These are phyloP conservation scores for Populus deltoides DNA, from an alignment of 345 rosid species.

Conservation along the genomic window DNA sequence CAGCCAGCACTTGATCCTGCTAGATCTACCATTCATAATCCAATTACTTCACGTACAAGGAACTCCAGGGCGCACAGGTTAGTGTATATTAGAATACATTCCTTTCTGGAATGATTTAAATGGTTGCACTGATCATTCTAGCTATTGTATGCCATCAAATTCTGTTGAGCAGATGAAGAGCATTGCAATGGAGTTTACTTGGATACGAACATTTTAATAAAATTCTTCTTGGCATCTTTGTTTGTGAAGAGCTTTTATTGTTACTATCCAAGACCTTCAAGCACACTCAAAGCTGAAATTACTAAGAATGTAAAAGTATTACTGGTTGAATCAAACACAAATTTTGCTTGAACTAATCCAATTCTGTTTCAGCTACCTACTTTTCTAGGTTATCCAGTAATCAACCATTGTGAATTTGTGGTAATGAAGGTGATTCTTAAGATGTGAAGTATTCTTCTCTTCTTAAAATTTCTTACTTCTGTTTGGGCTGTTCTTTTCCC, in stretches of 20 bases:
- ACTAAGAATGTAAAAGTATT: neutral
- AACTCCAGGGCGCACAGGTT: slow-evolving; percentile 66
- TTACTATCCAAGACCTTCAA: neutral
- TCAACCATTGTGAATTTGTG: neutral
- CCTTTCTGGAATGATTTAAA: neutral
- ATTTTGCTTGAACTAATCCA: neutral
- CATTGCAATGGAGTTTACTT: neutral
- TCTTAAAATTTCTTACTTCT: neutral
- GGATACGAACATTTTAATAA: neutral
- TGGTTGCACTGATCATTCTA: neutral
- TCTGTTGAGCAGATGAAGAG: neutral
- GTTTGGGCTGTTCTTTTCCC: neutral
- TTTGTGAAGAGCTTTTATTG: neutral
- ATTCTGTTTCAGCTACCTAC: neutral
- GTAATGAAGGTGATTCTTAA: neutral
- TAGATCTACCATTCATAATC: slow-evolving; percentile 73
- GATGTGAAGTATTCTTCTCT: neutral
- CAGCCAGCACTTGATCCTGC: slow-evolving; percentile 89
- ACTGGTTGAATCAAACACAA: neutral
- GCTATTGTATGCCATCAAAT: neutral
- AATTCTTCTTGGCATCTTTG: neutral
- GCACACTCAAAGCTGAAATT: neutral
- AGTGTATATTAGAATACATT: slow-evolving; percentile 1
- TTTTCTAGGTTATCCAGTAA: neutral
- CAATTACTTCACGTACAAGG: slow-evolving; percentile 58